Base-by-base conservation (phyloP, 106 monocot genomes). In the Amphibolis antarctica region DNA sequence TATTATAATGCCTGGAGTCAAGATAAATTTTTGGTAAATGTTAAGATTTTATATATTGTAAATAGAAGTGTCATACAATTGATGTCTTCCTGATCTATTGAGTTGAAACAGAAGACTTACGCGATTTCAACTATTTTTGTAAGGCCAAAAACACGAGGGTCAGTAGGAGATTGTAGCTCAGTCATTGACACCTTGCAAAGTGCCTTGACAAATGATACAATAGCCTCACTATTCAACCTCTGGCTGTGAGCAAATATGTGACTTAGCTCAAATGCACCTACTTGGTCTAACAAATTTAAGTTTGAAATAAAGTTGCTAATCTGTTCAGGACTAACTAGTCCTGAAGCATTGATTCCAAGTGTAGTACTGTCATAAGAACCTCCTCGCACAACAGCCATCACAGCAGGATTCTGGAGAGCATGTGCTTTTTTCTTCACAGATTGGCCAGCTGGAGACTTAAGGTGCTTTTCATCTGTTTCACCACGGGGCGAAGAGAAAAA, bases 81-180 rank as follows among this genome's bases (percentile, higher is more conserved):
- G 4, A 62, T 9, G 63, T 30, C 12, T 10, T 30, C 3, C 45
- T 19, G 10, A 66, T 36, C 7, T 30, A 71, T 21, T 24, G 12
- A 13, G 27, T 28, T 29, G 2, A 1, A 29, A 1, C 3, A 13
- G 25, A 66, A 60, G 42, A 14, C 83, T 90, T 85, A 98, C 91
- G 91, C 87, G 69, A 98, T 91, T 83, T 98, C 98, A 24, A 98
- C 98, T 62, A 98, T 85, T 76, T 91, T 91, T 44, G 98, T 91
- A 22, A 98, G 85, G 63, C 98, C 80, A 70, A 98, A 98, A 74
- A 98, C 76, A 24, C 98, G 80, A 50, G 91, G 98, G 80, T 98
- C 91, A 70, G 83, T 82, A 24, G 85, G 91, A 65, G 91, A 98
- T 47, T 91, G 91, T 75, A 98, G 66, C 56, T 98, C 98, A 36